phyloP scores from a whole-genome alignment of 176 grass and related monocot genomes.

The Avena insularis region DNA sequence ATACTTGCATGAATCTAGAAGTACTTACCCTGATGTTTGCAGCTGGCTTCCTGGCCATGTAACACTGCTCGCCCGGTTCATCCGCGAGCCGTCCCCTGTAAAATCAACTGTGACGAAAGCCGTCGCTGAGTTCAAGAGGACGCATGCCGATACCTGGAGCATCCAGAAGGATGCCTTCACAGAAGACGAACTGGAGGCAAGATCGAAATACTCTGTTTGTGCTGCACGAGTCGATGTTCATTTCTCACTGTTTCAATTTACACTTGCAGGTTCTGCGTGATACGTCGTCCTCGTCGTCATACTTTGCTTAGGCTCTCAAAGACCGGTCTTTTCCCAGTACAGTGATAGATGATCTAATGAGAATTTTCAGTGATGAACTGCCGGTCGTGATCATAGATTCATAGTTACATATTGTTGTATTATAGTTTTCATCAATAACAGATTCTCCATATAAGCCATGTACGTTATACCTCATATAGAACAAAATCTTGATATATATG shows the following conservation, averaged over 20 bases:
- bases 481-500: constrained; percentile 8
- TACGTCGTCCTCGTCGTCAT: constrained; percentile 83
- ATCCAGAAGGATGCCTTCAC: constrained; percentile 89
- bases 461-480: not conserved
- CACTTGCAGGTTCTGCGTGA: constrained; percentile 78
- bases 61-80: constrained; percentile 79
- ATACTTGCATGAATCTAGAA: not conserved
- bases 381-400: not conserved
- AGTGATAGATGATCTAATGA: not conserved
- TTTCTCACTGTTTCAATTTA: constrained; percentile 22
- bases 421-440: not conserved
- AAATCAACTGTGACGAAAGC: constrained; percentile 94
- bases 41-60: constrained; percentile 96
- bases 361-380: constrained; percentile 11
- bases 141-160: constrained; percentile 94
- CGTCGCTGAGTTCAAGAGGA: constrained; percentile 90
- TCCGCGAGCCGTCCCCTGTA: constrained; percentile 75
- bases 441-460: not conserved
- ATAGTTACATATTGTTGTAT: constrained; percentile 7
- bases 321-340: not conserved
- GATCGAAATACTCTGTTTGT: constrained; percentile 16
- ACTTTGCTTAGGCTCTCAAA: constrained; percentile 59
- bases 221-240: not conserved
- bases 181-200: constrained; percentile 93
- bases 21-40: constrained; percentile 24